phyloP scores from a whole-genome alignment of 1,284 basidiomycete genomes.

The Veloboletus limbatus region DNA sequence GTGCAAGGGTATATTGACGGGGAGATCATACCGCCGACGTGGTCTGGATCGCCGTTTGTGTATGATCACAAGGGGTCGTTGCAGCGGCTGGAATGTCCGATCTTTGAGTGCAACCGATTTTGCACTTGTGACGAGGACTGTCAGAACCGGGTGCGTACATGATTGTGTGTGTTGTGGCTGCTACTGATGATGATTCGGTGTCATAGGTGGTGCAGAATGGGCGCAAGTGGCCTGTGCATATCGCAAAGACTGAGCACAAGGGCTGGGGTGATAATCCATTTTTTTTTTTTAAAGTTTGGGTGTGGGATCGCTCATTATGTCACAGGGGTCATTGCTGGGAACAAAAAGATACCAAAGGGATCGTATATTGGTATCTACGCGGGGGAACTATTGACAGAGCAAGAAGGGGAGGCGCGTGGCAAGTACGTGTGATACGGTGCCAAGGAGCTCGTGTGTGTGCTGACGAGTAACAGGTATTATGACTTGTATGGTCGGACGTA shows the following conservation, averaged over 20 bases:
- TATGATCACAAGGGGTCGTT: constrained; percentile 62
- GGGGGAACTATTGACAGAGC: constrained; percentile 76
- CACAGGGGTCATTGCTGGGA: constrained; percentile 65
- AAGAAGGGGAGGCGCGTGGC: constrained; percentile 65
- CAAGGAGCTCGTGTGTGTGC: neutral
- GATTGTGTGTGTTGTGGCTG: neutral
- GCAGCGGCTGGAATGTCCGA: constrained; percentile 54
- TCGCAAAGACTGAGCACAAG: constrained; percentile 69
- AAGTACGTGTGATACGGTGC: constrained; percentile 41
- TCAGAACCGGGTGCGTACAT: constrained; percentile 63
- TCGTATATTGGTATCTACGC: constrained; percentile 83
- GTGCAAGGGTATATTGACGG: constrained; percentile 37
- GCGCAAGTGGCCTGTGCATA: constrained; percentile 57
- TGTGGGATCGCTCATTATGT: constrained; percentile 10
- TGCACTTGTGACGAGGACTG: constrained; percentile 83
- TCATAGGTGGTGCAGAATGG: constrained; percentile 80
- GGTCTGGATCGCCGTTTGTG: constrained; percentile 45
- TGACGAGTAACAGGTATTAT: constrained; percentile 55
- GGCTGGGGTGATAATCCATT: constrained; percentile 72
- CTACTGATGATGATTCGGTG: neutral
- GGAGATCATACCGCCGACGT: constrained; percentile 20
- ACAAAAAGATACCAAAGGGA: constrained; percentile 61
- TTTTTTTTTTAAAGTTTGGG: neutral
- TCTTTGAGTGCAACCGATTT: constrained; percentile 84
- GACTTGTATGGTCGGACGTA: constrained; percentile 80